phyloP scores from a whole-genome alignment of 768 basidiomycete species.

The Peribolospora baueri region DNA sequence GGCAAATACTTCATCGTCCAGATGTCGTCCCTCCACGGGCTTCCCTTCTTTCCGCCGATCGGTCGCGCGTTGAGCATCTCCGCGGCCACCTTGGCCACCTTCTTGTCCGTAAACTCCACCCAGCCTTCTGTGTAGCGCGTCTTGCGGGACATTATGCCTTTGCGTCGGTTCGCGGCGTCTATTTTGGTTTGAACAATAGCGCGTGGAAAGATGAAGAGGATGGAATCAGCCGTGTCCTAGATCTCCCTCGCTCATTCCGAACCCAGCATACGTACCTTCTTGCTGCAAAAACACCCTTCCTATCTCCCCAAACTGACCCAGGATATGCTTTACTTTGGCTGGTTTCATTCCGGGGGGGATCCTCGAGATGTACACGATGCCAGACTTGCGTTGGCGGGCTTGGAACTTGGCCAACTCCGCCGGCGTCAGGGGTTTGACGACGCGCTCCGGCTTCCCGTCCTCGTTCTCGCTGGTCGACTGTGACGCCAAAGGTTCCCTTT shows the following conservation, averaged over 20 bases:
- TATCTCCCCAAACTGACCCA: constrained; percentile 69
- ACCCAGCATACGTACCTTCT: constrained; percentile 32
- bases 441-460: constrained; percentile 35
- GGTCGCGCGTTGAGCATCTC: constrained; percentile 89
- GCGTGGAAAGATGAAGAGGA: not conserved
- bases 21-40: constrained; percentile 81
- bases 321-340: constrained; percentile 75
- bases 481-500: too few species aligned
- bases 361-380: constrained; percentile 80
- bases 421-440: constrained; percentile 45
- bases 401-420: constrained; percentile 55
- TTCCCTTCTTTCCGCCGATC: constrained; percentile 70
- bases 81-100: constrained; percentile 64
- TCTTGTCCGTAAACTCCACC: constrained; percentile 94
- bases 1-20: constrained; percentile 99
- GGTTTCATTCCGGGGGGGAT: constrained; percentile 97
- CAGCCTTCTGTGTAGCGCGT: constrained; percentile 79
- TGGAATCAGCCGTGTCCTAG: constrained; percentile 1
- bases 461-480: constrained; percentile 9
- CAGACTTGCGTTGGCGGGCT: constrained; percentile 41
- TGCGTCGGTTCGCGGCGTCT: not conserved
- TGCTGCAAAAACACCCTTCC: constrained; percentile 78
- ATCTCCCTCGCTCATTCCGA: not conserved
- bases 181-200: not conserved
- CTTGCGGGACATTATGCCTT: constrained; percentile 4